Base-by-base conservation (phyloP, 2,329 filamentous ascomycete genomes). In the Ambrosiella xylebori region DNA sequence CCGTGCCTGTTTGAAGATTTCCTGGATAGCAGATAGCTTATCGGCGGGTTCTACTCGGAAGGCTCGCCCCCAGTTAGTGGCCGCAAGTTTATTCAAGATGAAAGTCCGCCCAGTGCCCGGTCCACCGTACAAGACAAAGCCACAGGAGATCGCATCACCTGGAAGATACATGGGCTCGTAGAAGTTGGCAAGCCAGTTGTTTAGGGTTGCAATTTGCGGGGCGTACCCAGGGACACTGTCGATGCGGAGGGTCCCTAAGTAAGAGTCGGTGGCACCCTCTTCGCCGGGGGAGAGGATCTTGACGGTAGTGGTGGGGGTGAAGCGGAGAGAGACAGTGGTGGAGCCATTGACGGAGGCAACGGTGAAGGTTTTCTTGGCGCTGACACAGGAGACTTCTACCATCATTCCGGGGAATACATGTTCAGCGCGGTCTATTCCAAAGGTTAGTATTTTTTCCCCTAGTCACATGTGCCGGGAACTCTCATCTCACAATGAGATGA, bases 51-150 rank as follows among this genome's bases (percentile, higher is more conserved):
- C 73, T 57, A 90, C 72, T 57, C 73, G 76, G 63, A 85, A 77
- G 0, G 89, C 80, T 45, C 78, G 79, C 19, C 79, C 80, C 86
- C 88, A 95, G 59, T 76, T 77, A 0, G 81, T 79, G 6, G 74
- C 76, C 7, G 82, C 78, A 17, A 96, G 74, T 38, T 79, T 78
- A 13, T 84, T 69, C 1, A 96, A 72, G 0, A 96, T 73, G 62
- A 85, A 76, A 0, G 81, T 85, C 71, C 96, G 96, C 27, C 91
- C 91, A 0, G 87, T 94, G 9, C 91, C 90, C 61, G 81, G 80
- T 15, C 86, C 83, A 12, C 91, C 91, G 66, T 94, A 84, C 3
- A 96, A 74, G 27, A 93, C 75, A 40, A 93, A 76, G 0, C 81
- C 81, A 56, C 78, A 75, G 0, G 77, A 71, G 63, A 65, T 68